Percentiles rank a stretch among this genome's conserved stretches.
phyloP scores from a whole-genome alignment of 225 moss, liverwort and hornwort genomes.

The Climacium dendroides region DNA sequence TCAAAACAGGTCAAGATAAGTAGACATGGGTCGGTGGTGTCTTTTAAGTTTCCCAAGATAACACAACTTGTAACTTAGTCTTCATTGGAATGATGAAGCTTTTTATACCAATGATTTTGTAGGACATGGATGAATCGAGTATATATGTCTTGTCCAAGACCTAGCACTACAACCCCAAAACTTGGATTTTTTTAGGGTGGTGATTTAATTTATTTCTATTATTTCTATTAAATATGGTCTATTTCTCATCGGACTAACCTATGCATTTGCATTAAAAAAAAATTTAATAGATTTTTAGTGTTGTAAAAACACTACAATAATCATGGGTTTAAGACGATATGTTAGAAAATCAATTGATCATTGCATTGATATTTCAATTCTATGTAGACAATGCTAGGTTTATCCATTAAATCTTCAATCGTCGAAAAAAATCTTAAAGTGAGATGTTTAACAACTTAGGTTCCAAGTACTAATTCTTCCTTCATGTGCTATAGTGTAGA shows the following conservation, averaged over 20 bases:
- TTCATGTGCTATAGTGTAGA: neutral
- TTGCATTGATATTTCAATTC: neutral
- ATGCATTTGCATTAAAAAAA: too few species aligned
- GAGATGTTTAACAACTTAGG: neutral
- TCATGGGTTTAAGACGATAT: neutral
- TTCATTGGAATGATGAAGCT: neutral
- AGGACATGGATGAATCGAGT: neutral
- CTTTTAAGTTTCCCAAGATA: neutral
- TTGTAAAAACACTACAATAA: neutral
- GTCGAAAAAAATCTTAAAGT: too few species aligned
- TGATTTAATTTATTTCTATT: neutral
- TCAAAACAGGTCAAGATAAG: neutral
- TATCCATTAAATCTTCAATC: neutral
- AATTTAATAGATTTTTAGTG: neutral
- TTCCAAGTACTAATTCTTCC: neutral
- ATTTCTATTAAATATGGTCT: too few species aligned
- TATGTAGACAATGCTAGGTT: neutral
- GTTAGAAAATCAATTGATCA: neutral
- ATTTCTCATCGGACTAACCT: neutral
- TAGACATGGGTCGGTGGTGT: too few species aligned
- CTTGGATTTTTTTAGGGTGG: accelerated
- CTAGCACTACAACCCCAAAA: neutral
- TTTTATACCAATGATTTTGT: too few species aligned
- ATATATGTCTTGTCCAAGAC: too few species aligned
- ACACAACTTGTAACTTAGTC: neutral